Evolutionary conservation across 768 basidiomycete species (phyloP), one percentile per base, ranked within the genome.

Genomic region (Porphyrellus cyaneotinctus): DNA sequence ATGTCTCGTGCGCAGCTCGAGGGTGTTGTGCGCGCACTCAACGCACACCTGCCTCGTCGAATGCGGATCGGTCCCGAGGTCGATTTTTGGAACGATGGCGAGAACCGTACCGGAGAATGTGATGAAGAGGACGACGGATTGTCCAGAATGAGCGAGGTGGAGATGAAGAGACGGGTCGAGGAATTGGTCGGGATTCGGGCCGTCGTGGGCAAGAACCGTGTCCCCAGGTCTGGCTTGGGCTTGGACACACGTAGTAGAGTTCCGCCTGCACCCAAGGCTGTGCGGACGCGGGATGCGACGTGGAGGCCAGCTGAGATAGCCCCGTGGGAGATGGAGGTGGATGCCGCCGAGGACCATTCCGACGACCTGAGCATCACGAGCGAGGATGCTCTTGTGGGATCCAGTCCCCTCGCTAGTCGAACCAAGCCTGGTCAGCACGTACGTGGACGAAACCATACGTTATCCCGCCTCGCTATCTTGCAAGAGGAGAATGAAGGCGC

Each of bases 1-100:
- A 87, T 89, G 87, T 59, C 77, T 4, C 79, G 78, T 37, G 41
- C 65, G 1, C 72, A 79, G 53, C 79, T 89, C 39, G 62, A 82
- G 42, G 64, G 51, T 1, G 84, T 84, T 15, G 85, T 83, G 6
- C 56, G 59, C 15, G 57, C 71, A 10, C 74, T 89, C 42, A 89
- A 89, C 63, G 70, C 61, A 14, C 77, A 76, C 33, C 72, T 88
- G 2, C 86, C 87, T 2, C 61, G 50, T 38, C 74, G 70, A 1
- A 64, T 83, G 59, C 74, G 71, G 20, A 85, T 88, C 49, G 73
- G 77, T 48, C 65, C 72, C 3, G 62, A 66, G 22, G 62, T 67
- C 36, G 70, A 71, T n/a, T 56, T 57, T 37, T 57, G 54, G 12
- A 39, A 52, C 14, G 45, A 49, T 7, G 38, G 37, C 12, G 42